Percentiles rank a stretch among this genome's conserved stretches.
Evolutionary conservation across 495 filamentous ascomycete genomes (phyloP).

Genomic region (Pseudotulostoma volvatum): DNA sequence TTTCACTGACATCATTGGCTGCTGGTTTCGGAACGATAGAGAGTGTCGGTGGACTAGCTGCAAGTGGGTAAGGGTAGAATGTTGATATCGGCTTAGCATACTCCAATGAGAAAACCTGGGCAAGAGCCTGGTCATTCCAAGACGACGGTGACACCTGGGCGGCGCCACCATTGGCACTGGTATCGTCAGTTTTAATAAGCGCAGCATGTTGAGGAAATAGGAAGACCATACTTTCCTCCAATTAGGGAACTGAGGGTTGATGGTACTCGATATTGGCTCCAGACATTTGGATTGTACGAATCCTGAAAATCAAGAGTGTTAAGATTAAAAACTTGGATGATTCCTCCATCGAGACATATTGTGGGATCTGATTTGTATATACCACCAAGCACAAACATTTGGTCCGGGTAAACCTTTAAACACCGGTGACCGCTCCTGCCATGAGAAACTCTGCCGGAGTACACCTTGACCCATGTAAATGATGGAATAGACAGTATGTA

Average conservation of each 20-base stretch:
- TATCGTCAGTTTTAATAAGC: background rate
- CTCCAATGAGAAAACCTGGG: conserved; percentile 27
- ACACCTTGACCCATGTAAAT: conserved; percentile 46
- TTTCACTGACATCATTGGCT: too few relatives aligned
- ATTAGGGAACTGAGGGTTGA: conserved; percentile 30
- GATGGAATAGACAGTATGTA: conserved; percentile 50
- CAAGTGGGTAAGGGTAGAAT: conserved; percentile 35
- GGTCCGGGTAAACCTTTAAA: conserved; percentile 45
- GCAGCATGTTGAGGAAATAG: background rate
- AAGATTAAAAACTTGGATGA: conserved; percentile 42
- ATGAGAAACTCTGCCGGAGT: conserved; percentile 21
- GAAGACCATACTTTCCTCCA: conserved; percentile 27
- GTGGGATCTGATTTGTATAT: conserved; percentile 12
- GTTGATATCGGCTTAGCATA: conserved; percentile 35
- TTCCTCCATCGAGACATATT: conserved; percentile 31
- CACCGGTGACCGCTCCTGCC: conserved; percentile 43
- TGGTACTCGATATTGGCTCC: conserved; percentile 39
- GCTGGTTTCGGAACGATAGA: too few relatives aligned
- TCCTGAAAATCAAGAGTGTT: conserved; percentile 33
- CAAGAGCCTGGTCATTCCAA: conserved; percentile 30
- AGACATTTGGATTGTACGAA: conserved; percentile 36
- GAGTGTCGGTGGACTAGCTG: background rate
- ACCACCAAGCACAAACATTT: conserved; percentile 50
- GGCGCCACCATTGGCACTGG: conserved; percentile 30
- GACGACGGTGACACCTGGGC: conserved; percentile 24